Evolutionary conservation across 208 protist species (phyloP), one percentile per base, ranked within the genome.

Genomic region (Blastocrithidia nonstop): DNA sequence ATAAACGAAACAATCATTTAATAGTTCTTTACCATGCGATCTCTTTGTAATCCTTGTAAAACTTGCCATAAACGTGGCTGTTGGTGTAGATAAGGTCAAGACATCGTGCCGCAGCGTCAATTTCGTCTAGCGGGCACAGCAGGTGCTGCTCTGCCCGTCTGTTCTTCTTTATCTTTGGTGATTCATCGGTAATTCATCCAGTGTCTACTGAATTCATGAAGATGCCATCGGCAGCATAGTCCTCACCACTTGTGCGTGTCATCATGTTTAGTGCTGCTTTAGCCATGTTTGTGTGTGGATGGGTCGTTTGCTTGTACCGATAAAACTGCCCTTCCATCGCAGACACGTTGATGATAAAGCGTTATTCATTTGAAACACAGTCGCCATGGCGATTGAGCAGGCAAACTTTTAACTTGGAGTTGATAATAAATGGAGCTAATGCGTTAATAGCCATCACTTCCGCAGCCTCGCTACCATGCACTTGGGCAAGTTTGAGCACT

Each of bases 261-360:
- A 98, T 96, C 96, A 98, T 98, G 64, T 98, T 98, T 44, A 98
- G 86, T 27, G 95, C 88, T 15, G 96, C 96, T 75, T 98, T 98
- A 32, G 92, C 93, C 93, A 98, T 98, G 72, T 98, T 98, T 23
- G 95, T 98, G 80, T 98, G 96, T 36, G 90, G 89, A 56, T 98
- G 96, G 16, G 80, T 91, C 15, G 78, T 82, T 50, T 89, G 78
- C 64, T 95, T 91, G 60, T 77, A 89, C 16, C 80, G 71, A 63
- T 95, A 93, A 58, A 95, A 95, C 72, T 94, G 84, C 15, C 94
- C 96, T 57, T 98, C 96, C 96, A 98, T 98, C 16, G 94, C 95
- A 11, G 72, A 90, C n/a, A 98, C 96, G 57, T 98, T 98, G 52
- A 98, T 95, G 48, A 98, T 90, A 68, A 92, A 96, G 28, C 86